These are phyloP conservation scores for Zygnema cylindricum DNA, from an alignment of 139 green algal genomes.

Conservation along the genomic window DNA sequence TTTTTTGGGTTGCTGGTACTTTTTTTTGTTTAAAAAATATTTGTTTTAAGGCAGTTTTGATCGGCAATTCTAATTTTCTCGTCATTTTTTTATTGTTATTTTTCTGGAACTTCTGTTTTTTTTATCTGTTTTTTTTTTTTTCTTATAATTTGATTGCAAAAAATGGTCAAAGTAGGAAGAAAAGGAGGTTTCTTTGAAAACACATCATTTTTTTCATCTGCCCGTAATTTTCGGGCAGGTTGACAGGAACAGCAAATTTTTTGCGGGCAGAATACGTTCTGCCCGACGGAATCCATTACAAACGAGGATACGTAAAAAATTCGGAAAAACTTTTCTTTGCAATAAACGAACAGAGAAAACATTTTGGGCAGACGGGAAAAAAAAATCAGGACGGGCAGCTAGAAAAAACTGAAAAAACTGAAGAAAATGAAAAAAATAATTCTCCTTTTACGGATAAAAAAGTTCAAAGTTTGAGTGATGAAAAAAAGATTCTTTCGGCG, in stretches of 20 bases:
- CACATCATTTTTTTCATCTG: not conserved
- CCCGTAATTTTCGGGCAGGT: too few species aligned
- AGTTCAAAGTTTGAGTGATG: not conserved
- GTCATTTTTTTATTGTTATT: too few species aligned
- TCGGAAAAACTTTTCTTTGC: not conserved
- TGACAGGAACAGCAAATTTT: not conserved
- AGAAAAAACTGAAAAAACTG: not conserved
- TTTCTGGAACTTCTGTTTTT: too few species aligned
- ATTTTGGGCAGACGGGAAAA: not conserved
- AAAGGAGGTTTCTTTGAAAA: not conserved
- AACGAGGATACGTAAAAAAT: slow-evolving; percentile 77
- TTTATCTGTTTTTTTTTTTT: too few species aligned
- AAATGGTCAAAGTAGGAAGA: not conserved
- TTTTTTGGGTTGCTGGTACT: too few species aligned
- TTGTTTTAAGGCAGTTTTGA: too few species aligned
- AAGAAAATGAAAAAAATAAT: not conserved
- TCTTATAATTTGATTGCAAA: too few species aligned
- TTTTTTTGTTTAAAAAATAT: too few species aligned
- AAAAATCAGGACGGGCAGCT: not conserved
- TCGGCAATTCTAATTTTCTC: not conserved
- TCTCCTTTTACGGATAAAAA: too few species aligned
- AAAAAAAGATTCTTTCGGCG: not conserved
- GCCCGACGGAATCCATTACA: slow-evolving; percentile 87
- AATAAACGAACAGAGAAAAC: not conserved
- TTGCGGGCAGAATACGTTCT: slow-evolving; percentile 72